phyloP scores from a whole-genome alignment of 345 rosid species.

The Linum lewisii region DNA sequence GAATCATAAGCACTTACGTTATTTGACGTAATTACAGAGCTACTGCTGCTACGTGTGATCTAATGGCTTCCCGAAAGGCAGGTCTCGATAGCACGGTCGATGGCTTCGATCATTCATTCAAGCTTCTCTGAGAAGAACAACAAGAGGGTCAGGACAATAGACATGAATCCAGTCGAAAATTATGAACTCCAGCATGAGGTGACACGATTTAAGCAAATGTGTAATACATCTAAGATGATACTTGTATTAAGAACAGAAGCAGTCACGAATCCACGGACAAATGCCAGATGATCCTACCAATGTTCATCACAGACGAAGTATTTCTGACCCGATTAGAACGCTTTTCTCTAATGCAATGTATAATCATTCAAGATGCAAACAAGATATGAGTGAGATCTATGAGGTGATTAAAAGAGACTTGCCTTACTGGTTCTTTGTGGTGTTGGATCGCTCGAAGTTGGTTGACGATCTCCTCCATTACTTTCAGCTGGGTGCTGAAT shows the following conservation, averaged over 20 bases:
- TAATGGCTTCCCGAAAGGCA: background rate
- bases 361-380: no score
- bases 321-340: no score
- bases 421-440: constrained; percentile 17
- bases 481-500: constrained; percentile 12
- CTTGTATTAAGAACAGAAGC: no score
- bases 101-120: background rate
- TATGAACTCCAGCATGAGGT: no score
- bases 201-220: no score
- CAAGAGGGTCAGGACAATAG: background rate
- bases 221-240: no score
- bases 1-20: background rate
- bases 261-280: no score
- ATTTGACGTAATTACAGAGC: background rate
- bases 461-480: constrained; percentile 18
- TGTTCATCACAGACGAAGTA: no score
- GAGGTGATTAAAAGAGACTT: constrained; percentile 30
- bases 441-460: constrained; percentile 13
- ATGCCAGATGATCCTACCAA: no score
- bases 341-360: no score
- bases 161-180: no score
- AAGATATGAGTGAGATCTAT: constrained; percentile 18
- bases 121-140: background rate
- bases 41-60: background rate
- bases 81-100: background rate